Evolutionary conservation across 2,329 filamentous ascomycete genomes (phyloP).

Genomic region (Penicillium paneum): DNA sequence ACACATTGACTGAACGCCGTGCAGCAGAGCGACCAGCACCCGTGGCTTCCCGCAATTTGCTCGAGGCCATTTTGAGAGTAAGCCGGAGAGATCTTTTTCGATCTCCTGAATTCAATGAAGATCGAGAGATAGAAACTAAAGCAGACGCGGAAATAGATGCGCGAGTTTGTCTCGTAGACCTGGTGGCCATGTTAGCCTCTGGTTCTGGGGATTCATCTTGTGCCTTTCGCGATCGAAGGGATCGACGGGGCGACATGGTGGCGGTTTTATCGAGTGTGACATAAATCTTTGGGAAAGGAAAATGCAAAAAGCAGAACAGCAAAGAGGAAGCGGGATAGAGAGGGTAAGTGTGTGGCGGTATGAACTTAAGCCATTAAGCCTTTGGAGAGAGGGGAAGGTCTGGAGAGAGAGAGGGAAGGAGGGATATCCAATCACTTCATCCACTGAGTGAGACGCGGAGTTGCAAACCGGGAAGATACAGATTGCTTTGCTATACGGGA

Average conservation of each 20-base stretch:
- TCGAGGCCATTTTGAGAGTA: conserved; percentile 50
- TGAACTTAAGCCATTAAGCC: conserved; percentile 6
- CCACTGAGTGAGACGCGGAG: conserved; percentile 11
- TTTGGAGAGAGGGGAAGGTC: neutral
- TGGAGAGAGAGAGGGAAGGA: conserved; percentile 7
- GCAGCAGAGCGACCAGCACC: conserved; percentile 29
- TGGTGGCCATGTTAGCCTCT: conserved; percentile 37
- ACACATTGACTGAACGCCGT: conserved; percentile 42
- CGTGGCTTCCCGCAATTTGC: conserved; percentile 50
- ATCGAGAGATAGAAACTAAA: conserved; percentile 29
- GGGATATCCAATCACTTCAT: conserved; percentile 11
- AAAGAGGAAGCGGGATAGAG: conserved; percentile 8
- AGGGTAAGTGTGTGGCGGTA: conserved; percentile 18
- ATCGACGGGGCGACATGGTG: conserved; percentile 40
- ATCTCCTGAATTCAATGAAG: conserved; percentile 36
- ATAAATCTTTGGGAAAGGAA: neutral
- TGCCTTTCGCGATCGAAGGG: conserved; percentile 36
- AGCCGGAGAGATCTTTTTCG: conserved; percentile 44
- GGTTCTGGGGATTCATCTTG: conserved; percentile 27
- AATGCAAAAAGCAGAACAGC: neutral
- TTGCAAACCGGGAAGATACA: conserved; percentile 34
- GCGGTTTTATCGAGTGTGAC: neutral
- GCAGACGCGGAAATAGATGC: conserved; percentile 35
- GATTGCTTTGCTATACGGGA: conserved; percentile 22
- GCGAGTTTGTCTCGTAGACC: conserved; percentile 37